A percentile compares a stretch with the other conserved stretches of the same genome.
These are phyloP conservation scores for Termitomyces sp. DNA, from an alignment of 768 basidiomycete genomes.

Conservation along the genomic window DNA sequence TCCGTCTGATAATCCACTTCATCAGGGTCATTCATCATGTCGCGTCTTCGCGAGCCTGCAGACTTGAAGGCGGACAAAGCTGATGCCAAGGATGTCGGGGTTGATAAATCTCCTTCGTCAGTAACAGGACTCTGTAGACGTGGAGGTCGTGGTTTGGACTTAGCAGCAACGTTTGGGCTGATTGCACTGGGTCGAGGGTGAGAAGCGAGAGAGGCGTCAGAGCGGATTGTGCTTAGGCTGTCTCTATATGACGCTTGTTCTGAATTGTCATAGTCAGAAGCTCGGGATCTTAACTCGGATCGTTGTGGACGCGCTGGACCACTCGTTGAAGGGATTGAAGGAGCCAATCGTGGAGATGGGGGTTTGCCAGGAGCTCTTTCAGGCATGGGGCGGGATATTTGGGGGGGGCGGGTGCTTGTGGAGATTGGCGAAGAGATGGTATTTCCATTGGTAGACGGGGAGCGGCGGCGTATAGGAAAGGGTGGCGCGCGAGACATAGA, in stretches of 20 bases:
- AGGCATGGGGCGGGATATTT: conserved; percentile 49
- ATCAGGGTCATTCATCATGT: conserved; percentile 46
- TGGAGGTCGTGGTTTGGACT: conserved; percentile 23
- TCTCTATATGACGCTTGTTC: conserved; percentile 47
- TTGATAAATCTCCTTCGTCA: conserved; percentile 31
- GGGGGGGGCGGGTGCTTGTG: conserved; percentile 48
- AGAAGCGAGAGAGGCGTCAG: conserved; percentile 18
- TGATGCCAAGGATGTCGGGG: conserved; percentile 46
- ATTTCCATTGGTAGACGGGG: conserved; percentile 38
- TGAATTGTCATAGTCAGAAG: conserved; percentile 49
- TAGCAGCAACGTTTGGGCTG: conserved; percentile 12
- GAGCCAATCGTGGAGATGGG: conserved; percentile 32
- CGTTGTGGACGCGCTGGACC: conserved; percentile 64
- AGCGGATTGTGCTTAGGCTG: conserved; percentile 45
- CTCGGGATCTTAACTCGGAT: conserved; percentile 58
- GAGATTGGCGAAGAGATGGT: conserved; percentile 33
- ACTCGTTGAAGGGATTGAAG: conserved; percentile 37
- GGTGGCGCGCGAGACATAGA: conserved; percentile 58
- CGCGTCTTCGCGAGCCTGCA: conserved; percentile 55
- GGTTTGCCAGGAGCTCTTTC: conserved; percentile 49
- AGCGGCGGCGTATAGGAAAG: conserved; percentile 51
- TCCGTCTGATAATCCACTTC: conserved; percentile 56
- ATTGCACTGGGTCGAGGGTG: conserved; percentile 6
- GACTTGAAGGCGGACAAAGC: conserved; percentile 71
- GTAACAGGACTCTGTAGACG: conserved; percentile 27